Percentiles rank a stretch among this genome's conserved stretches.
Conservation (phyloP, 2,329 filamentous ascomycete species). For the Keithomyces neogunnii region DNA sequence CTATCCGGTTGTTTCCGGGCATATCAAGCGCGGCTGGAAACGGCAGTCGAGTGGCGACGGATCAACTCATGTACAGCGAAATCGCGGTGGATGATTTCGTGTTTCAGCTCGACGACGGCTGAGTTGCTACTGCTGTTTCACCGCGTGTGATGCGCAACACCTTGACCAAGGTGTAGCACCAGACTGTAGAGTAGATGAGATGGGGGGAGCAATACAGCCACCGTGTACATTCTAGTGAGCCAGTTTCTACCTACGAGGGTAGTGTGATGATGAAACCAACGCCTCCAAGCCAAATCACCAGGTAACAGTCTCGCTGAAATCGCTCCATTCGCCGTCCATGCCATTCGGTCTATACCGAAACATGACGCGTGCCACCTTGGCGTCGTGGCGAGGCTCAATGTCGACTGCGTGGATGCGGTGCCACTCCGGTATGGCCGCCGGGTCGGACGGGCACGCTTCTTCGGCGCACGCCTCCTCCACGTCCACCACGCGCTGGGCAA, state of each 20-base stretch:
- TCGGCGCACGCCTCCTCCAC: constrained; percentile 9
- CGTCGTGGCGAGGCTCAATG: background rate
- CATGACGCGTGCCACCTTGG: background rate
- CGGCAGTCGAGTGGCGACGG: background rate
- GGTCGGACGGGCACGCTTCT: background rate
- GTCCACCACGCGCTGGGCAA: constrained; percentile 7
- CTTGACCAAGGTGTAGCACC: background rate
- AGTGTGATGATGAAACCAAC: no score
- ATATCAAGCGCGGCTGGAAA: background rate
- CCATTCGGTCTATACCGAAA: constrained; percentile 3
- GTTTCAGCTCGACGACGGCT: constrained; percentile 5
- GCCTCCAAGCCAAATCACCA: background rate
- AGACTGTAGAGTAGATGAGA: no score
- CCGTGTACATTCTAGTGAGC: background rate
- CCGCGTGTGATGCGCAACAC: constrained; percentile 7
- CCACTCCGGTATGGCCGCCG: constrained; percentile 6
- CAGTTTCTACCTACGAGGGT: no score
- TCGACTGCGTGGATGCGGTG: constrained; percentile 4
- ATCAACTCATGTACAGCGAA: constrained; percentile 11
- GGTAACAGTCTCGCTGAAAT: constrained; percentile 1
- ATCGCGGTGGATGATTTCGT: constrained; percentile 11
- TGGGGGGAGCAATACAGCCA: background rate
- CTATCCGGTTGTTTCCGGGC: background rate
- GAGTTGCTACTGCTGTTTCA: background rate
- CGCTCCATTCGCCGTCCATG: constrained; percentile 4